Conservation (phyloP, 140 eudicot genomes). For the Oenanthe javanica region DNA sequence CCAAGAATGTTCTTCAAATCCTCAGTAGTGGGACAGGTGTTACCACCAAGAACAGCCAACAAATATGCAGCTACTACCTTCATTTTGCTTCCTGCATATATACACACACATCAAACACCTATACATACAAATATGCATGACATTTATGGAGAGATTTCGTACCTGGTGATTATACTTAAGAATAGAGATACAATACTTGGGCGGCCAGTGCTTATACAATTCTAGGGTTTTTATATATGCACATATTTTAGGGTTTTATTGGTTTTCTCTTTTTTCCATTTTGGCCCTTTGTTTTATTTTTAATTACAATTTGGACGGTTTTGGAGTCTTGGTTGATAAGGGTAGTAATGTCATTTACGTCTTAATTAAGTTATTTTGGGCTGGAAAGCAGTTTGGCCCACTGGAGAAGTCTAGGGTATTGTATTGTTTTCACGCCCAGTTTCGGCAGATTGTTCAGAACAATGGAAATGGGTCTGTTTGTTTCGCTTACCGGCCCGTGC, state of each 20-base stretch:
- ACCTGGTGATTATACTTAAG: not conserved
- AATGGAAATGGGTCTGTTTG: too few species aligned
- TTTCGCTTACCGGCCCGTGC: too few species aligned
- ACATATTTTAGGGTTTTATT: not conserved
- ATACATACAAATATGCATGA: not conserved
- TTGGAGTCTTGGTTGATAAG: not conserved
- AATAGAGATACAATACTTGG: not conserved
- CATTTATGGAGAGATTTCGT: not conserved
- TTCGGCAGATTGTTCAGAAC: too few species aligned
- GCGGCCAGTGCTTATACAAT: not conserved
- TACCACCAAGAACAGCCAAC: slow-evolving; percentile 79
- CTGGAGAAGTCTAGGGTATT: not conserved
- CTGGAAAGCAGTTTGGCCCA: not conserved
- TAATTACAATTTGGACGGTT: not conserved
- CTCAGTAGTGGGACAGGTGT: slow-evolving; percentile 42
- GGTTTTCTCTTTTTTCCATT: not conserved
- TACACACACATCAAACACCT: not conserved
- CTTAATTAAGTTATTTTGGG: not conserved
- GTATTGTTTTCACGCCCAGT: not conserved
- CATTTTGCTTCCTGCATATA: slow-evolving; percentile 25
- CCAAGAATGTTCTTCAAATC: slow-evolving; percentile 51
- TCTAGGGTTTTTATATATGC: not conserved
- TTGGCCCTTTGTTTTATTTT: not conserved
- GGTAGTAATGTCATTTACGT: too few species aligned
- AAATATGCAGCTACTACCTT: slow-evolving; percentile 73